Evolutionary conservation across 2,329 filamentous ascomycete species (phyloP).

Genomic region (Botryotinia calthae): DNA sequence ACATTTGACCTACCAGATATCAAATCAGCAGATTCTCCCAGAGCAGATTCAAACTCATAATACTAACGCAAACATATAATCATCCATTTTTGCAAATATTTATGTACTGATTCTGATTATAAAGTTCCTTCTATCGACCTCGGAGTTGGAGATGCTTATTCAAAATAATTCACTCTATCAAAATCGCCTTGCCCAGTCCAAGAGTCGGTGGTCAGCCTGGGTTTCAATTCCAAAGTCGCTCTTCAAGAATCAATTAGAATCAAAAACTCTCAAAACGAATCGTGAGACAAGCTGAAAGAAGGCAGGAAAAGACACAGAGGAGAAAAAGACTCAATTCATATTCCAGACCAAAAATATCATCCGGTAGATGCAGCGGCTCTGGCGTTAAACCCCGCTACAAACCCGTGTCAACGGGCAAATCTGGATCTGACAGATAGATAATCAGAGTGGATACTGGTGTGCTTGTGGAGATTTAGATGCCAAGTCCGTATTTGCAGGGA

Average conservation of each 20-base stretch:
- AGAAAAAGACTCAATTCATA: neutral
- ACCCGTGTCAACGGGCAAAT: neutral
- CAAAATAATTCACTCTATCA: neutral
- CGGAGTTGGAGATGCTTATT: neutral
- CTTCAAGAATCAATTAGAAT: neutral
- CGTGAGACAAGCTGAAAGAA: neutral
- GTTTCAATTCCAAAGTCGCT: neutral
- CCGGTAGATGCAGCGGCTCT: constrained; percentile 5
- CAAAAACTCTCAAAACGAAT: neutral
- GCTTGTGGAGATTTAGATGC: neutral
- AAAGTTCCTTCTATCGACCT: neutral
- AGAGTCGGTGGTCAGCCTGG: neutral
- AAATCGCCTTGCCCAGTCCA: neutral
- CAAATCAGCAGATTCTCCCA: neutral
- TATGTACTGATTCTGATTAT: neutral
- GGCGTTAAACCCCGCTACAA: constrained; percentile 11
- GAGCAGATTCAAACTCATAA: neutral
- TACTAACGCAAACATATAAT: constrained; percentile 38
- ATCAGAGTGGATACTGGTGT: neutral
- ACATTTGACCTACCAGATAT: constrained; percentile 29
- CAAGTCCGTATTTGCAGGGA: neutral
- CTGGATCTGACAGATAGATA: constrained; percentile 10
- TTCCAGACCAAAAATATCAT: neutral
- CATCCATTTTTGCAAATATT: constrained; percentile 34
- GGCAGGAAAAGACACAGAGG: neutral